Conservation (phyloP, 2,329 filamentous ascomycete genomes). For the Diatrype stigma region DNA sequence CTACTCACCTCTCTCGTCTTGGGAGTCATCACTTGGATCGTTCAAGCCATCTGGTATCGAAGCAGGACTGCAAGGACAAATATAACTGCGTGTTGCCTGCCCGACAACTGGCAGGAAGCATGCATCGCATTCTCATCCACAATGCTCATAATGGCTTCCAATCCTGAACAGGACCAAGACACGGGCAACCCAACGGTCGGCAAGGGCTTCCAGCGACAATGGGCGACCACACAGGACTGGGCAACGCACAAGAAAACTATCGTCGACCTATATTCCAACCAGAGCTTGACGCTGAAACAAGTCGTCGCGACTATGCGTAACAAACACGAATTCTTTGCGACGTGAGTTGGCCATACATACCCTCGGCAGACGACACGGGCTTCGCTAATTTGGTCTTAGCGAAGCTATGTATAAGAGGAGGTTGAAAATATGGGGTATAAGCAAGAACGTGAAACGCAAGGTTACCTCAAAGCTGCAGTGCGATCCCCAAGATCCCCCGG, state of each 20-base stretch:
- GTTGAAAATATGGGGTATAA: neutral
- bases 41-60: too few species aligned
- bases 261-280: neutral
- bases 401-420: neutral
- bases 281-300: neutral
- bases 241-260: neutral
- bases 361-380: neutral
- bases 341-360: neutral
- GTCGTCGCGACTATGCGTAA: neutral
- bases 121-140: too few species aligned
- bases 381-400: neutral
- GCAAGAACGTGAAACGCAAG: neutral
- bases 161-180: too few species aligned
- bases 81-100: too few species aligned
- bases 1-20: too few species aligned
- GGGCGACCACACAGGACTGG: neutral
- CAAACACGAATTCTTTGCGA: neutral
- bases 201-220: neutral
- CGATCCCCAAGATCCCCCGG: neutral
- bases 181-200: neutral
- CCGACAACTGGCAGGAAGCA: too few species aligned
- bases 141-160: too few species aligned
- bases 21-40: too few species aligned
- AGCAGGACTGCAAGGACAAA: too few species aligned
- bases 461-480: neutral